Conservation (phyloP, 805 yeast species). For the Crinitomyces ghanaensis region DNA sequence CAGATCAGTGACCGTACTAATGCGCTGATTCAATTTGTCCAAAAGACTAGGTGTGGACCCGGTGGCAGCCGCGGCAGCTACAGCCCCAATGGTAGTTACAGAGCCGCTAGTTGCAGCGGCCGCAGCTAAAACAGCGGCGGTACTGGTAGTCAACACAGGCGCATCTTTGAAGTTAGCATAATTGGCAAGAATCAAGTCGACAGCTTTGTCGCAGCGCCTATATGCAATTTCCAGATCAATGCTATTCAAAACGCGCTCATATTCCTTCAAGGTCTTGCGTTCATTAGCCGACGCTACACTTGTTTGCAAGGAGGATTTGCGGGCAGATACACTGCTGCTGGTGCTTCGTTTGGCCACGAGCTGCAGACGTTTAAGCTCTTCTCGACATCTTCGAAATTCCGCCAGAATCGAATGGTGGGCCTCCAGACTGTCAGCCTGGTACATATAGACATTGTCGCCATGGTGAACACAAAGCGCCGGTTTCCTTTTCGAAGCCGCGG, state of each 20-base stretch:
- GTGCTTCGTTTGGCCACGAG: too few species aligned
- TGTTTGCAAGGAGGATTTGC: too few species aligned
- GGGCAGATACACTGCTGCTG: too few species aligned
- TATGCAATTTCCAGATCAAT: constrained; percentile 58
- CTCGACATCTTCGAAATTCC: constrained; percentile 11
- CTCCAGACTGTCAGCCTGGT: constrained; percentile 15
- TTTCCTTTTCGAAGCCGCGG: constrained; percentile 17
- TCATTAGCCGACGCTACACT: constrained; percentile 1
- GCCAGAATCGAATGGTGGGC: constrained; percentile 10
- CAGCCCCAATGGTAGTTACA: not conserved
- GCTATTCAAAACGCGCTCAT: constrained; percentile 57
- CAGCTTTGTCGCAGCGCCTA: constrained; percentile 38
- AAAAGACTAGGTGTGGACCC: constrained; percentile 2
- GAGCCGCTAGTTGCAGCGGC: constrained; percentile 8
- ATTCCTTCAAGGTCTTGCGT: constrained; percentile 32
- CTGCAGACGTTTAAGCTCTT: constrained; percentile 9
- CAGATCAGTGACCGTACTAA: constrained; percentile 20
- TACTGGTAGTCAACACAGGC: not conserved
- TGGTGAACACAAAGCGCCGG: constrained; percentile 34
- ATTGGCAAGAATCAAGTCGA: constrained; percentile 19
- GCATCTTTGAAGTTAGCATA: not conserved
- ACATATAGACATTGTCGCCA: constrained; percentile 39
- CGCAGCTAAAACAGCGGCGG: constrained; percentile 8
- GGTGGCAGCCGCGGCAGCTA: not conserved
- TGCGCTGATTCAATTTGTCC: constrained; percentile 18